Conservation (phyloP, 164 flowering plant species). For the Magnolia sinica region DNA sequence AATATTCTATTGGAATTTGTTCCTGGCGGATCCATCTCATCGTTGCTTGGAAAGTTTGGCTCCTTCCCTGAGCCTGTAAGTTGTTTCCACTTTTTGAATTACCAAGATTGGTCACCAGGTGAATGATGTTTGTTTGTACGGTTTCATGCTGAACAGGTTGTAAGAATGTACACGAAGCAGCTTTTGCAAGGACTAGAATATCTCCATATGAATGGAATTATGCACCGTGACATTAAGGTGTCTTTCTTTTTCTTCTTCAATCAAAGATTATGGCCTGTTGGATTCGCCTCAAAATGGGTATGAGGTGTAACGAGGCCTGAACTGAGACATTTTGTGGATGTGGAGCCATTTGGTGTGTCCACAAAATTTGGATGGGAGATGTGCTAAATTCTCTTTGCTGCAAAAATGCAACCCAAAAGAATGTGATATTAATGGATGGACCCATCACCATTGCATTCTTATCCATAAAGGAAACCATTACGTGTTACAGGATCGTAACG, state of each 20-base stretch:
- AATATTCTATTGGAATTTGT: slow-evolving; percentile 94
- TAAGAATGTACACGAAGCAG: slow-evolving; percentile 14
- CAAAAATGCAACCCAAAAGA: neutral
- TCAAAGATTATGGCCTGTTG: neutral
- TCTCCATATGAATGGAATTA: slow-evolving; percentile 15
- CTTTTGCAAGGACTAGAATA: slow-evolving; percentile 12
- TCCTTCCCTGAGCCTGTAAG: slow-evolving; percentile 96
- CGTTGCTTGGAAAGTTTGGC: slow-evolving; percentile 92
- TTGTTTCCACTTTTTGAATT: slow-evolving; percentile 5
- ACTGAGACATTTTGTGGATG: neutral
- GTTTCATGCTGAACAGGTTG: slow-evolving; percentile 6
- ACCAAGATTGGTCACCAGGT: slow-evolving; percentile 1
- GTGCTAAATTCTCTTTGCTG: neutral
- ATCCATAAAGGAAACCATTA: no score
- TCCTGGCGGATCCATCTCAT: slow-evolving; percentile 96
- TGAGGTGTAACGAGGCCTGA: no score
- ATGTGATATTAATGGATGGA: no score
- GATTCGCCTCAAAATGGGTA: neutral
- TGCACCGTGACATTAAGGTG: slow-evolving; percentile 16
- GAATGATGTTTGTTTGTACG: neutral
- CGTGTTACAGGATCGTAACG: no score
- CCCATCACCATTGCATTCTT: no score
- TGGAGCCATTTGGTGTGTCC: neutral
- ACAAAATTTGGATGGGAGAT: neutral
- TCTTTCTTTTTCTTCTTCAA: neutral